These are phyloP conservation scores for Chondrostereum purpureum DNA, from an alignment of 1,284 basidiomycete species.

Conservation along the genomic window DNA sequence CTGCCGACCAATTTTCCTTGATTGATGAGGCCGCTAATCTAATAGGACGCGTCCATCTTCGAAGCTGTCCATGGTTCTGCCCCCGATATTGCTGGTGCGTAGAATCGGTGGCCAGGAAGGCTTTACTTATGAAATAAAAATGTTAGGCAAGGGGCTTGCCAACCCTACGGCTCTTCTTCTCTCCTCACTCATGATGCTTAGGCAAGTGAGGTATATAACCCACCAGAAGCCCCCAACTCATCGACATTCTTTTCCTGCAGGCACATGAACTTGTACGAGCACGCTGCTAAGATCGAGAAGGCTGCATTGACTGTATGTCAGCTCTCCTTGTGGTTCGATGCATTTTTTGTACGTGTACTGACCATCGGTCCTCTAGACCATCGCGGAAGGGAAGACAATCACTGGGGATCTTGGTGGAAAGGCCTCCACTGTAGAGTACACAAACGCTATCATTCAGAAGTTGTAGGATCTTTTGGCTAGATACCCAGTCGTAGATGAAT, in stretches of 20 bases:
- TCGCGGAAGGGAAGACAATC: conserved; percentile 89
- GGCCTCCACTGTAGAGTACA: conserved; percentile 83
- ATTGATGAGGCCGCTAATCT: too few relatives aligned
- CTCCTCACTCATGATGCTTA: conserved; percentile 95
- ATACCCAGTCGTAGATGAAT: not conserved
- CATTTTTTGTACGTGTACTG: conserved; percentile 13
- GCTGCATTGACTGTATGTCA: conserved; percentile 75
- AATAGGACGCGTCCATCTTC: conserved; percentile 95
- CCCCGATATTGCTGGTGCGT: conserved; percentile 74
- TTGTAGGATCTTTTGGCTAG: conserved; percentile 27
- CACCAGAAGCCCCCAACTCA: not conserved
- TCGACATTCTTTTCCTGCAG: conserved; percentile 32
- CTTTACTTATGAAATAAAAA: conserved; percentile 21
- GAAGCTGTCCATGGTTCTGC: conserved; percentile 99
- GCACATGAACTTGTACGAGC: conserved; percentile 88
- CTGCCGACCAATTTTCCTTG: not conserved
- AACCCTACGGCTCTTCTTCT: conserved; percentile 97
- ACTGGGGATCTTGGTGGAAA: conserved; percentile 93
- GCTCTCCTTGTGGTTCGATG: conserved; percentile 18
- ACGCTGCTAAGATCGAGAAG: conserved; percentile 89
- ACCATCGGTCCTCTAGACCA: conserved; percentile 55
- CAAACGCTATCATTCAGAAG: conserved; percentile 79
- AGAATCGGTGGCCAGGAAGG: conserved; percentile 3
- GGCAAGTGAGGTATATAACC: conserved; percentile 41
- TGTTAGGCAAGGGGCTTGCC: conserved; percentile 84